phyloP scores from a whole-genome alignment of 2,329 filamentous ascomycete genomes.

The Periconia macrospinosa region DNA sequence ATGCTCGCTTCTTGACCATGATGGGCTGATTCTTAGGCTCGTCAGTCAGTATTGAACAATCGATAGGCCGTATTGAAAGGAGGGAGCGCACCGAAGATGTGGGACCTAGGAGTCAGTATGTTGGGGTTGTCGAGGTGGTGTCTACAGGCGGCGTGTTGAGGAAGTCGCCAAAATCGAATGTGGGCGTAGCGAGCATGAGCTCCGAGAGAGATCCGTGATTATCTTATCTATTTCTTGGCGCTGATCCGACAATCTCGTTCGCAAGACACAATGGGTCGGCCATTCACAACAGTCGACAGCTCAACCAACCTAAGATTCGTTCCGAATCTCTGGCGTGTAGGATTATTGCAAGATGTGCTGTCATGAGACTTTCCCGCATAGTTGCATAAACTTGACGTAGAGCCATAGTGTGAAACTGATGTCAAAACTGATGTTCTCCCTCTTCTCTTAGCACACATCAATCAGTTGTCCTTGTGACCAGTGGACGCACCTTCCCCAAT shows the following conservation, averaged over 20 bases:
- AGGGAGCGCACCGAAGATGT: conserved; percentile 39
- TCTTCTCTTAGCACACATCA: no score
- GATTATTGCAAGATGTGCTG: not conserved
- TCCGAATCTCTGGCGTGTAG: not conserved
- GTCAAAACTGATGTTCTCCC: no score
- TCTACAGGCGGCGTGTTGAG: conserved; percentile 20
- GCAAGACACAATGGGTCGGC: not conserved
- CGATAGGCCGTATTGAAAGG: conserved; percentile 1
- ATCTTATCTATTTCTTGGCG: conserved; percentile 33
- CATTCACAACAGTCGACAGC: not conserved
- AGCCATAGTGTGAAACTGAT: no score
- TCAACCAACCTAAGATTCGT: not conserved
- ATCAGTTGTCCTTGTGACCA: conserved; percentile 15
- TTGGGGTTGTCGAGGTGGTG: conserved; percentile 35
- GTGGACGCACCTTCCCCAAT: conserved; percentile 11
- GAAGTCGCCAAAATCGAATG: conserved; percentile 25
- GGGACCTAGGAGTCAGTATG: conserved; percentile 40
- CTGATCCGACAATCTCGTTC: no score
- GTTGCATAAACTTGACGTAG: no score
- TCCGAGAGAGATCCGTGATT: conserved; percentile 23
- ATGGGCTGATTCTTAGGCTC: conserved; percentile 54
- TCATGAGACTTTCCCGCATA: not conserved
- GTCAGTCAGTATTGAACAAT: conserved; percentile 19
- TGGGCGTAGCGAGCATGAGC: conserved; percentile 21
- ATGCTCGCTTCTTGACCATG: conserved; percentile 77